These are phyloP conservation scores for Chaetomium cochliodes DNA, from an alignment of 495 filamentous ascomycete species.

Conservation along the genomic window DNA sequence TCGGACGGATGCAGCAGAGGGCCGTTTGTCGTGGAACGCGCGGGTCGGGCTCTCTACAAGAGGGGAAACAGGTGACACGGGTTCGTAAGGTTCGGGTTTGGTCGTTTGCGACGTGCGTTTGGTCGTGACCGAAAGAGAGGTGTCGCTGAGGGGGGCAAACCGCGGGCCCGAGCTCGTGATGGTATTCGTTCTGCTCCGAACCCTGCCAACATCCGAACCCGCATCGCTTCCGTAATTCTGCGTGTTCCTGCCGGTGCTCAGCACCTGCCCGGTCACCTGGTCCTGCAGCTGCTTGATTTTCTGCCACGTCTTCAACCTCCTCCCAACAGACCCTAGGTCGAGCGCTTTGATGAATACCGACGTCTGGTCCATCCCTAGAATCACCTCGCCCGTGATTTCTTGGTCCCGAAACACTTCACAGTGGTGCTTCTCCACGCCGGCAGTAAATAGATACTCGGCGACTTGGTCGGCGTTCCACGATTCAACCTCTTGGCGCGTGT, in stretches of 20 bases:
- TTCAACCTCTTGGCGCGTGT: conserved; percentile 64
- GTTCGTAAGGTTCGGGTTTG: conserved; percentile 40
- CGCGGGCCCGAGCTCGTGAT: conserved; percentile 78
- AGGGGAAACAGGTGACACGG: conserved; percentile 45
- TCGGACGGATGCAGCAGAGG: conserved; percentile 81
- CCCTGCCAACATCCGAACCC: conserved; percentile 49
- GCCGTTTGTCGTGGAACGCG: conserved; percentile 49
- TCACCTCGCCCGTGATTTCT: conserved; percentile 90
- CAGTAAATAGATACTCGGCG: conserved; percentile 76
- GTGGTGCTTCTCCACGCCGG: conserved; percentile 77
- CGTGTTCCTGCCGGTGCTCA: conserved; percentile 45
- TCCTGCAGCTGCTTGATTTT: conserved; percentile 87
- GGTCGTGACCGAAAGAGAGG: conserved; percentile 42
- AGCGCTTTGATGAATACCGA: conserved; percentile 93
- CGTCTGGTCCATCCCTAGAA: conserved; percentile 91
- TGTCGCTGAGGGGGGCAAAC: conserved; percentile 46
- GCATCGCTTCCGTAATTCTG: conserved; percentile 55
- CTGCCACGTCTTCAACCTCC: conserved; percentile 90
- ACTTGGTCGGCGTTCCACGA: conserved; percentile 76
- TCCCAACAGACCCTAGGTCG: conserved; percentile 86
- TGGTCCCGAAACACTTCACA: conserved; percentile 94
- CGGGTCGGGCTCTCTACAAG: conserved; percentile 57
- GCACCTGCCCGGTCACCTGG: conserved; percentile 57
- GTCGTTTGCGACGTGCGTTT: conserved; percentile 48
- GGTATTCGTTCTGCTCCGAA: conserved; percentile 52